Conservation (phyloP, 129 eudicot species). For the Artemisia argyi region DNA sequence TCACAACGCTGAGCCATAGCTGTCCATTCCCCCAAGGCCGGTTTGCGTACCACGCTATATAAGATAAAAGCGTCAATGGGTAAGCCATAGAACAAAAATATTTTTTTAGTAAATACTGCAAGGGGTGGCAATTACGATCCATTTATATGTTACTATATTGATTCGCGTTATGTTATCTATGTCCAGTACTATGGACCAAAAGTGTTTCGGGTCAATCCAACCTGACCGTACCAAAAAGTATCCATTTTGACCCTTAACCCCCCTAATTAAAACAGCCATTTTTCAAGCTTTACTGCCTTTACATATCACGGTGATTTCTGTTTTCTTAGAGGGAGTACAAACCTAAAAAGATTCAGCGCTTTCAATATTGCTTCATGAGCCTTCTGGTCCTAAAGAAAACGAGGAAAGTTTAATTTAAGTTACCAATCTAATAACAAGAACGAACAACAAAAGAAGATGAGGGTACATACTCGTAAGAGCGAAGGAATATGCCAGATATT, state of each 20-base stretch:
- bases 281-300: background rate
- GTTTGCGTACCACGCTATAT: slow-evolving; percentile 57
- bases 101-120: background rate
- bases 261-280: background rate
- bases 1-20: slow-evolving; percentile 78
- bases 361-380: slow-evolving; percentile 94
- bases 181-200: background rate
- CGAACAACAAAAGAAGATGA: slow-evolving; percentile 1
- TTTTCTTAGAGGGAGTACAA: slow-evolving; percentile 13
- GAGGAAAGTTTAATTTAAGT: background rate
- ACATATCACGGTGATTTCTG: background rate
- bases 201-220: background rate
- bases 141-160: background rate
- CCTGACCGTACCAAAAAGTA: slow-evolving; percentile 5
- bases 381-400: slow-evolving; percentile 70
- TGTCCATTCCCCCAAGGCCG: slow-evolving; percentile 82
- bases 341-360: slow-evolving; percentile 78
- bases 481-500: slow-evolving; percentile 94
- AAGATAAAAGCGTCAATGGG: background rate
- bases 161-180: background rate
- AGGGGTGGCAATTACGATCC: background rate
- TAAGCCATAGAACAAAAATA: background rate
- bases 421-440: slow-evolving; percentile 10
- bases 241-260: background rate
- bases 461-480: slow-evolving; percentile 63